Evolutionary conservation across 441 rosid genomes (phyloP).

Genomic region (Croton laevigatus): DNA sequence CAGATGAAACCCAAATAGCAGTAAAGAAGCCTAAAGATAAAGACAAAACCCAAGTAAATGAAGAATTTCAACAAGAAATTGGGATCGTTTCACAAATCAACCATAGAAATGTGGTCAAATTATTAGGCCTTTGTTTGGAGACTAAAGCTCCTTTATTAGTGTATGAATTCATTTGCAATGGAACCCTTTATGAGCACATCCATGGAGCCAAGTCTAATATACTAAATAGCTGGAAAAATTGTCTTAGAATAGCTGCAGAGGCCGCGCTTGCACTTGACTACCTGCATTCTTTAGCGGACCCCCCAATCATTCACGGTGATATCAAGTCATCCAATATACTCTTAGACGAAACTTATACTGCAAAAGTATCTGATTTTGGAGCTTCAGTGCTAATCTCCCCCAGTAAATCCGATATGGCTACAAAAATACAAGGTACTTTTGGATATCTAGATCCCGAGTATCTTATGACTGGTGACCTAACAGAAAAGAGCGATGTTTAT

Average conservation of each 20-base stretch:
- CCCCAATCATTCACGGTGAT: slow-evolving; percentile 24
- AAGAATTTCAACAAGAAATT: no score
- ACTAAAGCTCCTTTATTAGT: slow-evolving; percentile 24
- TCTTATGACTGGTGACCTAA: no score
- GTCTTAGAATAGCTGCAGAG: slow-evolving; percentile 17
- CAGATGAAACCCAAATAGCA: no score
- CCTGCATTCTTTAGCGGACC: no score
- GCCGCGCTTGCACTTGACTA: slow-evolving; percentile 21
- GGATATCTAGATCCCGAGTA: no score
- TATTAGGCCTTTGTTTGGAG: slow-evolving; percentile 27
- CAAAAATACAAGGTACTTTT: no score
- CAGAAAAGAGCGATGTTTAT: slow-evolving; percentile 32
- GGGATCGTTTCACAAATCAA: no score
- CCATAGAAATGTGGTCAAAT: no score
- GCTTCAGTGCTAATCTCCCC: slow-evolving; percentile 32
- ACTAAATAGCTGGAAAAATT: slow-evolving; percentile 17
- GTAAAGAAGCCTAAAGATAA: no score
- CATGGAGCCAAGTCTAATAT: slow-evolving; percentile 4
- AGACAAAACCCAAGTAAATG: no score
- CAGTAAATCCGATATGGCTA: slow-evolving; percentile 12
- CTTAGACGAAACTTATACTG: slow-evolving; percentile 4
- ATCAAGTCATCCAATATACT: slow-evolving; percentile 21
- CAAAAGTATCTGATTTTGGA: slow-evolving; percentile 32
- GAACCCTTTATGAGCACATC: slow-evolving; percentile 23
- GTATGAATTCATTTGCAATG: slow-evolving; percentile 26